Evolutionary conservation across 257 asterid genomes (phyloP).

Genomic region (Solanum commersonii): DNA sequence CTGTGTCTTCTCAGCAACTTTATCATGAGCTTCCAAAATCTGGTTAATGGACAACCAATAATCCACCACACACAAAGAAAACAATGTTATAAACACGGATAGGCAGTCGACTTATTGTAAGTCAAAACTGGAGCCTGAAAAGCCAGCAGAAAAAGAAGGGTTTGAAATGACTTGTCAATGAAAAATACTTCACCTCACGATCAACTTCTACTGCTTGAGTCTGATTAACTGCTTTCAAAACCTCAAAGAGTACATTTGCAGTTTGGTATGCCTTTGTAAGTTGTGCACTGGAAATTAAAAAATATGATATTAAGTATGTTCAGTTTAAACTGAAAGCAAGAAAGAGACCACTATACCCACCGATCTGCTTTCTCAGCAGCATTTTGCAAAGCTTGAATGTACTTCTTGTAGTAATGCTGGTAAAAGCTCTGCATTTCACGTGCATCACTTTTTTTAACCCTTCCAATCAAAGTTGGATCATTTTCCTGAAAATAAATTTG

Average conservation of each 20-base stretch:
- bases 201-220: conserved; percentile 96
- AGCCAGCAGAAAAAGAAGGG: neutral
- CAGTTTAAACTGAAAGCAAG: neutral
- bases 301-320: neutral
- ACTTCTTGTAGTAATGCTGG: conserved; percentile 94
- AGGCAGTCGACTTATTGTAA: neutral
- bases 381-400: conserved; percentile 97
- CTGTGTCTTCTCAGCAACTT: conserved; percentile 97
- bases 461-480: conserved; percentile 94
- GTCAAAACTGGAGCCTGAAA: neutral
- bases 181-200: conserved; percentile 60
- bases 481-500: conserved; percentile 59
- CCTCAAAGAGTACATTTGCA: conserved; percentile 97
- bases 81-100: neutral
- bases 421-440: conserved; percentile 99
- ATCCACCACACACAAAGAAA: conserved; percentile 10
- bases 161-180: neutral
- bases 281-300: conserved; percentile 65
- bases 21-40: conserved; percentile 93
- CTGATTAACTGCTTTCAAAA: conserved; percentile 95
- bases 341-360: conserved; percentile 28
- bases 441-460: conserved; percentile 98
- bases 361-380: conserved; percentile 99
- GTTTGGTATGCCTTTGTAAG: conserved; percentile 98
- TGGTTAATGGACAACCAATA: conserved; percentile 11